Percentiles rank a stretch among this genome's conserved stretches.
Conservation (phyloP, 305 asterid genomes). For the Solanum aculeatissimum region DNA sequence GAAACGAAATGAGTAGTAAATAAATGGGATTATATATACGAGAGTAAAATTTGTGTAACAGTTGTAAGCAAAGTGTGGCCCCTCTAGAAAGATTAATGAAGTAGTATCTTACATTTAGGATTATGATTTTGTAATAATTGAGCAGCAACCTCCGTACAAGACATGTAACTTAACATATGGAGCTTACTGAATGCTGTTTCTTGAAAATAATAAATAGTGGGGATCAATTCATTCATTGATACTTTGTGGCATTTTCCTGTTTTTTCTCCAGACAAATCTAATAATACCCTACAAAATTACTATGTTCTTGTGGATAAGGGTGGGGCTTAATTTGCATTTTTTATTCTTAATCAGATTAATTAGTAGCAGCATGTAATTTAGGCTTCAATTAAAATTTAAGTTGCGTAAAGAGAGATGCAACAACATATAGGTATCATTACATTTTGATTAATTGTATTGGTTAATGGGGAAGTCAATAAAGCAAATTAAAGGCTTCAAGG, state of each 20-base stretch:
- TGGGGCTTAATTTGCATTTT: background rate
- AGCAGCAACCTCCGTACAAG: background rate
- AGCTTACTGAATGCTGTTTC: background rate
- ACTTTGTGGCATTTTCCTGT: background rate
- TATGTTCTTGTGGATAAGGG: background rate
- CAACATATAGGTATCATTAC: background rate
- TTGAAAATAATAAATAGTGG: background rate
- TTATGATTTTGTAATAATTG: background rate
- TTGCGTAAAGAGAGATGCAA: background rate
- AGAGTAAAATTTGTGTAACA: background rate
- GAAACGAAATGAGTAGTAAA: no score
- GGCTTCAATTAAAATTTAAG: background rate
- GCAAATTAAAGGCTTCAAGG: background rate
- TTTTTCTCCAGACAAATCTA: background rate
- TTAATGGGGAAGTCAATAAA: background rate
- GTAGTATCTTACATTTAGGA: background rate
- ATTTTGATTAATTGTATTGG: background rate
- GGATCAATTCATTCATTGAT: background rate
- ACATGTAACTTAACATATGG: background rate
- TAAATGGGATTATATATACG: no score
- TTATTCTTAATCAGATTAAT: background rate
- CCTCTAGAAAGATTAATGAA: background rate
- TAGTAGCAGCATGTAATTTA: background rate
- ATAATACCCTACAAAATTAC: background rate
- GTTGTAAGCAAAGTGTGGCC: background rate